Base-by-base conservation (phyloP, 2,329 filamentous ascomycete genomes). In the Aspergillus awamori region DNA sequence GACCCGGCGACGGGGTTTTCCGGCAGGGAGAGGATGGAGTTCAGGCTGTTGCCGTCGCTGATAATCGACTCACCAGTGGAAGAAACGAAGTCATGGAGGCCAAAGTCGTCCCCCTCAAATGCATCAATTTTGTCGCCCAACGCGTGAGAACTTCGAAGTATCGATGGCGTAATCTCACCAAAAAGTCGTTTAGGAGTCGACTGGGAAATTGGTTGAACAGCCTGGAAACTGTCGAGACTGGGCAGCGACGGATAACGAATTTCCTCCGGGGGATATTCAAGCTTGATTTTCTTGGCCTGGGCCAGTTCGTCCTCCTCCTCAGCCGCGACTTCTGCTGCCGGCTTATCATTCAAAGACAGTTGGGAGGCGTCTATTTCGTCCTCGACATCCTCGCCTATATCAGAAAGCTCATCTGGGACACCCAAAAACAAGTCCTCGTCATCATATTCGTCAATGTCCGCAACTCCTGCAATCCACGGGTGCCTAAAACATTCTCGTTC, bases 401-500 rank as follows among this genome's bases (percentile, higher is more conserved):
- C 74, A 33, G 71, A 72, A 49, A 79, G 71, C 11, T 63, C 67
- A 3, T 71, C 69, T 15, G 69, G 59, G 28, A 80, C 78, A 5
- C 83, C 75, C n/a, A 81, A 81, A n/a, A 87, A 76, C 15, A 86
- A 82, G 20, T 82, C 82, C 47, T 87, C 84, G 52, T 90, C 87
- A 4, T 87, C 82, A 62, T 90, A 88, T 67, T 91, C 83, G 57
- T 83, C 83, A 5, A 84, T 82, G 57, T 85, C 81, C 1, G 74
- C 71, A 24, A 81, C 76, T n/a, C 81, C 75, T 24, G 72, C 74
- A n/a, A 96, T 81, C 94, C 94, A 98, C 1, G 84, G 79, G 73
- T 95, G 90, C 11, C 79, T 77, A 60, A 91, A 83, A 57, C 96
- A 88, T 54, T 90, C 84, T 5, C 80, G 74, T 48, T 95, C 88